Percentiles rank a stretch among this genome's conserved stretches.
These are phyloP conservation scores for Barnettozyma wickerhamii DNA, from an alignment of 805 yeast species.

Conservation along the genomic window DNA sequence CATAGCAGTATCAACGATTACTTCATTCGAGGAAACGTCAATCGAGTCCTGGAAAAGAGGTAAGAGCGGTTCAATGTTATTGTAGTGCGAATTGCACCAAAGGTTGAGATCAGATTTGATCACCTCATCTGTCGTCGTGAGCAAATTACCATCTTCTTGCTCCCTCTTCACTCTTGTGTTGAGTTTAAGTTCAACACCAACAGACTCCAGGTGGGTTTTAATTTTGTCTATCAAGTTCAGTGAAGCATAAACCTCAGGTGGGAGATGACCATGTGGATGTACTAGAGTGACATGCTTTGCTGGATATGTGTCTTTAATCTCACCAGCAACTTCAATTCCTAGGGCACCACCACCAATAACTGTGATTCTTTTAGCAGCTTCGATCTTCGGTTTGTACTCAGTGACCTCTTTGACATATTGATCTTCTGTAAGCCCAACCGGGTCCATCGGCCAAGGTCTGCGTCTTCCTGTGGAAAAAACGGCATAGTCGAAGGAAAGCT, in stretches of 20 bases:
- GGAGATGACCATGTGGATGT: slow-evolving; percentile 39
- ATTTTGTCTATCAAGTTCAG: slow-evolving; percentile 18
- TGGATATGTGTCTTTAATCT: slow-evolving; percentile 35
- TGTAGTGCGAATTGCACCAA: slow-evolving; percentile 35
- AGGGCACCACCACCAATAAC: slow-evolving; percentile 51
- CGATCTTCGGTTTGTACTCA: slow-evolving; percentile 29
- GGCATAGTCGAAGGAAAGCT: slow-evolving; percentile 40
- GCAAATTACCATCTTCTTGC: slow-evolving; percentile 19
- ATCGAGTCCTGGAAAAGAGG: slow-evolving; percentile 23
- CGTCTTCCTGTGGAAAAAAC: slow-evolving; percentile 47
- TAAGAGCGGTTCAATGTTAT: slow-evolving; percentile 30
- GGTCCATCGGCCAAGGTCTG: slow-evolving; percentile 52
- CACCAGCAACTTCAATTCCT: slow-evolving; percentile 49
- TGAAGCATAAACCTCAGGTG: slow-evolving; percentile 32
- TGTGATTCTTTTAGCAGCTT: slow-evolving; percentile 34
- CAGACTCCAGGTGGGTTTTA: slow-evolving; percentile 12
- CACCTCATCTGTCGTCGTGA: slow-evolving; percentile 24
- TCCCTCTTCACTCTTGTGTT: slow-evolving; percentile 30
- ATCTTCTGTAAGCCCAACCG: slow-evolving; percentile 36
- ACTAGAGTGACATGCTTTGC: slow-evolving; percentile 34
- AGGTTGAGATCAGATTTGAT: slow-evolving; percentile 30
- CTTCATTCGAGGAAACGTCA: slow-evolving; percentile 20
- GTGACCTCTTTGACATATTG: slow-evolving; percentile 40
- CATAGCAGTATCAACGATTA: slow-evolving; percentile 24
- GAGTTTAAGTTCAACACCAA: slow-evolving; percentile 26